phyloP scores from a whole-genome alignment of 225 moss, liverwort and hornwort species.

The Pseudisothecium myosuroides region DNA sequence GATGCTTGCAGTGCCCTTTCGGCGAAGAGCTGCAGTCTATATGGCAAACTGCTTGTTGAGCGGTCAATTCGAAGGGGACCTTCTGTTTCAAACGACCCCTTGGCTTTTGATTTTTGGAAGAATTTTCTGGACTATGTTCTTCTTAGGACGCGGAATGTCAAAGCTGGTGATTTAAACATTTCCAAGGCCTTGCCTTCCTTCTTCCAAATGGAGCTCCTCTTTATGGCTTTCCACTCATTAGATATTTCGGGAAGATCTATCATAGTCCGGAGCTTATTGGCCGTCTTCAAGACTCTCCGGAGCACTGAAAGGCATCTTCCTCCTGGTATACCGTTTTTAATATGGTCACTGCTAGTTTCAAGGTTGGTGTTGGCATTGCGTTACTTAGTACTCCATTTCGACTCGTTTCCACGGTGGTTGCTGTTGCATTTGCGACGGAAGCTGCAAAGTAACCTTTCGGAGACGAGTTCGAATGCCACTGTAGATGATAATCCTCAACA shows the following conservation, averaged over 20 bases:
- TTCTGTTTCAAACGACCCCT: conserved; percentile 59
- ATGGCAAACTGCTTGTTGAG: conserved; percentile 81
- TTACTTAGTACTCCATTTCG: conserved; percentile 73
- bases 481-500: conserved; percentile 59
- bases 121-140: conserved; percentile 76
- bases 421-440: conserved; percentile 72
- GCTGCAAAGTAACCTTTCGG: conserved; percentile 41
- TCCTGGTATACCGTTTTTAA: conserved; percentile 58
- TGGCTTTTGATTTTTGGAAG: conserved; percentile 90
- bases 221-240: conserved; percentile 95
- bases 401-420: conserved; percentile 86
- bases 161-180: conserved; percentile 59
- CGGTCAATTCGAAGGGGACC: conserved; percentile 49
- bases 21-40: conserved; percentile 64
- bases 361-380: conserved; percentile 86
- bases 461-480: conserved; percentile 31
- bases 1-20: conserved; percentile 65
- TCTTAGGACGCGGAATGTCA: conserved; percentile 56
- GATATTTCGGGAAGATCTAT: conserved; percentile 60
- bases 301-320: conserved; percentile 62
- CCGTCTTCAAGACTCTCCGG: conserved; percentile 64
- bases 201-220: conserved; percentile 98
- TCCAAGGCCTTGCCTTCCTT: conserved; percentile 77
- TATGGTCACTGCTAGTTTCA: conserved; percentile 90
- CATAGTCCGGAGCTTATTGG: conserved; percentile 63